Evolutionary conservation across 2,329 filamentous ascomycete genomes (phyloP).

Genomic region (Colletotrichum euphorbiae): DNA sequence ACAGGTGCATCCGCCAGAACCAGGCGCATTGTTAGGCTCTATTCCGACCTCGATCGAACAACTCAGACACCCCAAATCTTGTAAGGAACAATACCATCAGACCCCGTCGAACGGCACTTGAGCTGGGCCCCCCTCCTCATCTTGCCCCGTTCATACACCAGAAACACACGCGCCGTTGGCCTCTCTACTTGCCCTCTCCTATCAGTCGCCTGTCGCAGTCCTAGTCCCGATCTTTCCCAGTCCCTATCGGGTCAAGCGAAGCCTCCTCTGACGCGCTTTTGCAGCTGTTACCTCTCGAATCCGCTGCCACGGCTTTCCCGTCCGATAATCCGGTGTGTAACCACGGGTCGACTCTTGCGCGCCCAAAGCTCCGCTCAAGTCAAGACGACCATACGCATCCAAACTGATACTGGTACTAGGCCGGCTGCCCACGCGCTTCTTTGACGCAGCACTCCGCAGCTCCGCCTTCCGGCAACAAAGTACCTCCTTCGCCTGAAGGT

Average conservation of each 20-base stretch:
- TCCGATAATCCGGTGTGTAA: slow-evolving; percentile 41
- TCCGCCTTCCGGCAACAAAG: slow-evolving; percentile 29
- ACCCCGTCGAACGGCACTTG: slow-evolving; percentile 37
- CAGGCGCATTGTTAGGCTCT: slow-evolving; percentile 41
- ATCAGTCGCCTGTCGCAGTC: slow-evolving; percentile 26
- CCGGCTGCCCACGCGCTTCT: slow-evolving; percentile 29
- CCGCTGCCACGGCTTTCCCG: slow-evolving; percentile 37
- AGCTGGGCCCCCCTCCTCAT: slow-evolving; percentile 24
- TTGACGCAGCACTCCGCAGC: slow-evolving; percentile 36
- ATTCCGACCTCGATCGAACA: slow-evolving; percentile 41
- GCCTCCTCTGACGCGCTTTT: slow-evolving; percentile 53
- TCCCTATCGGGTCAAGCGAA: slow-evolving; percentile 39
- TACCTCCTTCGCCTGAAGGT: slow-evolving; percentile 22
- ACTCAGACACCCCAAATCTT: slow-evolving; percentile 38
- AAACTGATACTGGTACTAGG: slow-evolving; percentile 32
- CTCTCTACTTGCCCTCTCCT: slow-evolving; percentile 30
- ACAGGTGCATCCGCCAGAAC: slow-evolving; percentile 42
- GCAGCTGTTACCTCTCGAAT: slow-evolving; percentile 45
- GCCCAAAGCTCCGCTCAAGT: slow-evolving; percentile 35
- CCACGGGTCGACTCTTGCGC: slow-evolving; percentile 32
- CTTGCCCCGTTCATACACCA: slow-evolving; percentile 29
- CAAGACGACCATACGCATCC: slow-evolving; percentile 16
- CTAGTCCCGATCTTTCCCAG: slow-evolving; percentile 25
- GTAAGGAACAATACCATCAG: slow-evolving; percentile 28
- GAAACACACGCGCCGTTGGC: slow-evolving; percentile 24